Conservation (phyloP, 192 early-diverging fungal species). For the Entophlyctis luteolus region DNA sequence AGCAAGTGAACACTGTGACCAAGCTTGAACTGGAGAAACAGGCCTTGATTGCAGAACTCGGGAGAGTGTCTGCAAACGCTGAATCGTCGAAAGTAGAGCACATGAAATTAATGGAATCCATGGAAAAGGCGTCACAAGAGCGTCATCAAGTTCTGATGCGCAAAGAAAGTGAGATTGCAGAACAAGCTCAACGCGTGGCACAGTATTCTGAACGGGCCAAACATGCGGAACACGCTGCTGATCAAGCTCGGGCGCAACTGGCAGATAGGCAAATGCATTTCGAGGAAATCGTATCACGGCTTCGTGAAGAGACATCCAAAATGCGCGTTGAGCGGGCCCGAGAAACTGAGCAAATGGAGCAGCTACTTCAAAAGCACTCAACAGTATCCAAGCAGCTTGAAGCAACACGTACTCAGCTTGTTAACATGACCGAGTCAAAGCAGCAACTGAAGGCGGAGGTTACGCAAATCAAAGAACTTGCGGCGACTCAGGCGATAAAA, state of each 20-base stretch:
- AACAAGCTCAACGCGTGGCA: conserved; percentile 32
- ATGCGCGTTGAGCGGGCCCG: conserved; percentile 22
- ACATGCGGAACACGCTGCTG: conserved; percentile 5
- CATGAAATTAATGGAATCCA: background rate
- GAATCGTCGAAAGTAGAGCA: conserved; percentile 27
- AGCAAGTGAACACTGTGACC: conserved; percentile 7
- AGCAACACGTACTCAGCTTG: background rate
- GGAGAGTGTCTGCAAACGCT: background rate
- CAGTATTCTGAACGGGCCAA: conserved; percentile 3
- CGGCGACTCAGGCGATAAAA: conserved; percentile 16
- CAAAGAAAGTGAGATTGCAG: conserved; percentile 34
- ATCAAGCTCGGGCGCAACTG: background rate
- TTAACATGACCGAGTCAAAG: conserved; percentile 17
- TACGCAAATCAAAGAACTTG: conserved; percentile 27
- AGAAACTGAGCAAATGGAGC: conserved; percentile 18
- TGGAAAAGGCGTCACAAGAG: conserved; percentile 35
- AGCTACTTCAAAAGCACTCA: conserved; percentile 10
- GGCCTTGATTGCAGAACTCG: conserved; percentile 13
- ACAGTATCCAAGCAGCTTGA: conserved; percentile 29
- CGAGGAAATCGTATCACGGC: conserved; percentile 21
- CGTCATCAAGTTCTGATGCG: conserved; percentile 30
- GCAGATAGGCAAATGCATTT: conserved; percentile 4
- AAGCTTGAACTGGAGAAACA: conserved; percentile 27
- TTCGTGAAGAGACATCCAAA: conserved; percentile 26
- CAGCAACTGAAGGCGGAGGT: conserved; percentile 17